Percentiles rank a stretch among this genome's conserved stretches.
Evolutionary conservation across 345 rosid genomes (phyloP).

Genomic region (Eucalyptus albens): DNA sequence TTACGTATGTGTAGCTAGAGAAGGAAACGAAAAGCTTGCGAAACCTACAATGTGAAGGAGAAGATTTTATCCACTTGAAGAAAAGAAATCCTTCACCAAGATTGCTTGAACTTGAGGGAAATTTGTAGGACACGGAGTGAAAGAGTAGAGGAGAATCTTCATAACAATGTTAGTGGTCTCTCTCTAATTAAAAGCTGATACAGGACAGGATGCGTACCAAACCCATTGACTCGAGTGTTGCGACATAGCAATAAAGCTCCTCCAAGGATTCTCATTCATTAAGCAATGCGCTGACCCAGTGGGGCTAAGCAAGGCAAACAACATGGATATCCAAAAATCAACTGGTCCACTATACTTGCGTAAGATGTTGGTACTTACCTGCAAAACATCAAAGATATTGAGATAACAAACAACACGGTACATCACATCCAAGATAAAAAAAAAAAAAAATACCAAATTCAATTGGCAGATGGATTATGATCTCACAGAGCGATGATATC

Average conservation of each 20-base stretch:
- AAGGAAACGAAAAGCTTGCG: constrained; percentile 74
- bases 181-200: neutral
- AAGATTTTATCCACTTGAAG: neutral
- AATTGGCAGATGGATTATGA: neutral
- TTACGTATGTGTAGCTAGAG: constrained; percentile 70
- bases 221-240: constrained; percentile 89
- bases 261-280: constrained; percentile 44
- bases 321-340: constrained; percentile 60
- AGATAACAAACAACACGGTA: neutral
- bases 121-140: neutral
- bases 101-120: neutral
- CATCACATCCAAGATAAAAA: neutral
- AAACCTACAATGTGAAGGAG: constrained; percentile 33
- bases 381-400: neutral
- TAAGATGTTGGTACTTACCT: constrained; percentile 53
- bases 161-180: neutral
- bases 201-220: constrained; percentile 33
- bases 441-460: neutral
- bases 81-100: neutral
- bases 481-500: neutral
- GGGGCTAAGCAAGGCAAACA: neutral
- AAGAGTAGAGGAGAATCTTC: neutral
- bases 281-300: constrained; percentile 17
- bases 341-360: constrained; percentile 79
- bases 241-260: constrained; percentile 77